phyloP scores from a whole-genome alignment of 257 asterid genomes.

The Linaria vulgaris region DNA sequence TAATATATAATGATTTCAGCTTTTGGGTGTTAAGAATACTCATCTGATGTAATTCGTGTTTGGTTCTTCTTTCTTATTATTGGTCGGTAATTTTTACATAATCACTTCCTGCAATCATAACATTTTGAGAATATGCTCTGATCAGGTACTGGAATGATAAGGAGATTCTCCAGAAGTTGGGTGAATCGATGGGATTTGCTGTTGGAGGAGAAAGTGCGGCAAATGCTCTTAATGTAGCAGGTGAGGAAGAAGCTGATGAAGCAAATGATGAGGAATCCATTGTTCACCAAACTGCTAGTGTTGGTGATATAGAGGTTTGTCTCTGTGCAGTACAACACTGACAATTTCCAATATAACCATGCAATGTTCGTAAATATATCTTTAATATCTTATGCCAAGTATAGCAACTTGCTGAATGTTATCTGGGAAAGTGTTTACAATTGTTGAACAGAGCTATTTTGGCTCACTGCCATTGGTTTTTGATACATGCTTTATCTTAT shows the following conservation, averaged over 20 bases:
- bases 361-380: slow-evolving; percentile 6
- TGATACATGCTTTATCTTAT: slow-evolving; percentile 23
- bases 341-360: background rate
- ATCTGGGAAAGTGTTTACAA: slow-evolving; percentile 4
- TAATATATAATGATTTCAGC: too few relatives aligned
- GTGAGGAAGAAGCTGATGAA: slow-evolving; percentile 73
- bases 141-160: slow-evolving; percentile 91
- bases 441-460: too few relatives aligned
- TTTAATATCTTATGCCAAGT: background rate
- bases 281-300: slow-evolving; percentile 85
- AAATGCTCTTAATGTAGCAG: slow-evolving; percentile 58
- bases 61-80: too few relatives aligned
- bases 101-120: too few relatives aligned
- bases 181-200: slow-evolving; percentile 95
- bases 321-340: slow-evolving; percentile 7
- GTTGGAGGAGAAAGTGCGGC: slow-evolving; percentile 62
- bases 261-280: slow-evolving; percentile 81
- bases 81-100: too few relatives aligned
- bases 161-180: slow-evolving; percentile 79
- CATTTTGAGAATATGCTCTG: background rate
- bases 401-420: slow-evolving; percentile 4
- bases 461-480: background rate
- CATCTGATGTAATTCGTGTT: too few relatives aligned
- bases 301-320: slow-evolving; percentile 82
- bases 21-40: too few relatives aligned